Conservation (phyloP, 2,329 filamentous ascomycete genomes). For the Fusarium xyrophilum region DNA sequence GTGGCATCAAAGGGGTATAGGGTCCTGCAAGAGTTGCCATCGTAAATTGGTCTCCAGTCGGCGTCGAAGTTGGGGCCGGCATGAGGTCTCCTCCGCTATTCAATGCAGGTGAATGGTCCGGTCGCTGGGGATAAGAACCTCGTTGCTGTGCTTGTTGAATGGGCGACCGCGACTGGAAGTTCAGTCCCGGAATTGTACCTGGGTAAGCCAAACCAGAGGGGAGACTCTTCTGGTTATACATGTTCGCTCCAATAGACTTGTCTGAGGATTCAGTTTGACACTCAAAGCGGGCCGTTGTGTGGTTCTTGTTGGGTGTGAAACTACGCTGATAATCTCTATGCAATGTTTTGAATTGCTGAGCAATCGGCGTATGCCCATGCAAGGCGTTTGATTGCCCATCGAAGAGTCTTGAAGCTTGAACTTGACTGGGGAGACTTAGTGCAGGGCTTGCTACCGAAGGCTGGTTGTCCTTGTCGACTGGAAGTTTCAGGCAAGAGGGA, state of each 20-base stretch:
- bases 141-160: neutral
- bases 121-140: neutral
- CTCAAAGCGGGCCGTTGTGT: slow-evolving; percentile 21
- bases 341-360: neutral
- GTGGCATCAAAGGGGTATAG: slow-evolving; percentile 1
- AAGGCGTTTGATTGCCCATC: neutral
- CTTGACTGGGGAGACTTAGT: neutral
- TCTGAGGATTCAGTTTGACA: slow-evolving; percentile 15
- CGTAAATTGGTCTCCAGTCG: neutral
- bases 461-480: neutral
- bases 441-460: neutral
- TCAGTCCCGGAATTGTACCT: neutral
- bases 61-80: neutral
- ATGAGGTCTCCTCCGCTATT: neutral
- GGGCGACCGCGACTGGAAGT: neutral
- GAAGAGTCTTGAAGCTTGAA: neutral
- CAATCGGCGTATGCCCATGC: slow-evolving; percentile 10
- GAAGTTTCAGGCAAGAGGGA: neutral
- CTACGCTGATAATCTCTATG: slow-evolving; percentile 7
- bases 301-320: neutral
- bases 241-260: slow-evolving; percentile 18
- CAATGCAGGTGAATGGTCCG: neutral
- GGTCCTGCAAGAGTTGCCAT: neutral
- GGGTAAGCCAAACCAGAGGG: neutral
- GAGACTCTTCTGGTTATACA: neutral